Percentiles rank a stretch among this genome's conserved stretches.
Conservation (phyloP, 805 yeast genomes). For the Kregervanrija delftensis region DNA sequence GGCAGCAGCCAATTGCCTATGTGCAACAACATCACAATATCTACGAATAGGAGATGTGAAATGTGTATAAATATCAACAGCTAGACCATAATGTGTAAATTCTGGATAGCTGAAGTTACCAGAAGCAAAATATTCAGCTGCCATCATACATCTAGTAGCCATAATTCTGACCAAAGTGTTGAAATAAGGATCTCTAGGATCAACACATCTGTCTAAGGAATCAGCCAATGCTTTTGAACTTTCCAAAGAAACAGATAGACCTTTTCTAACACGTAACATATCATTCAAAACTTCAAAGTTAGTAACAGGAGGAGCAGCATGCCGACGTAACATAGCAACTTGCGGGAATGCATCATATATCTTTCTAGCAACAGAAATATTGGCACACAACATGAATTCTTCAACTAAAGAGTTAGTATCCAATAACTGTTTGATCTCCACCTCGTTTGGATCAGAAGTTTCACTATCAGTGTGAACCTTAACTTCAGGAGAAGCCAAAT, state of each 20-base stretch:
- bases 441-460: conserved; percentile 93
- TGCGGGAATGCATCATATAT: conserved; percentile 93
- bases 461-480: conserved; percentile 96
- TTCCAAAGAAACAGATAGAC: conserved; percentile 68
- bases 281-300: conserved; percentile 87
- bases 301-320: conserved; percentile 93
- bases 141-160: conserved; percentile 99
- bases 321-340: conserved; percentile 97
- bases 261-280: conserved; percentile 76
- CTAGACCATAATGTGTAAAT: conserved; percentile 93
- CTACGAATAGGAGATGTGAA: conserved; percentile 98
- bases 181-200: conserved; percentile 79
- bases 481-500: conserved; percentile 96
- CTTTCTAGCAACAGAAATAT: conserved; percentile 89
- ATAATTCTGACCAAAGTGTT: conserved; percentile 89
- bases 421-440: conserved; percentile 78
- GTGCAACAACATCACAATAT: conserved; percentile 96
- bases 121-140: conserved; percentile 93
- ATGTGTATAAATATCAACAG: conserved; percentile 96
- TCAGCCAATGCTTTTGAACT: conserved; percentile 90
- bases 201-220: conserved; percentile 82
- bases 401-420: conserved; percentile 96
- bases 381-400: conserved; percentile 97
- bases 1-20: conserved; percentile 97
- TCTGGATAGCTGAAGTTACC: conserved; percentile 88